phyloP scores from a whole-genome alignment of 495 filamentous ascomycete species.

The Oidiodendron maius region DNA sequence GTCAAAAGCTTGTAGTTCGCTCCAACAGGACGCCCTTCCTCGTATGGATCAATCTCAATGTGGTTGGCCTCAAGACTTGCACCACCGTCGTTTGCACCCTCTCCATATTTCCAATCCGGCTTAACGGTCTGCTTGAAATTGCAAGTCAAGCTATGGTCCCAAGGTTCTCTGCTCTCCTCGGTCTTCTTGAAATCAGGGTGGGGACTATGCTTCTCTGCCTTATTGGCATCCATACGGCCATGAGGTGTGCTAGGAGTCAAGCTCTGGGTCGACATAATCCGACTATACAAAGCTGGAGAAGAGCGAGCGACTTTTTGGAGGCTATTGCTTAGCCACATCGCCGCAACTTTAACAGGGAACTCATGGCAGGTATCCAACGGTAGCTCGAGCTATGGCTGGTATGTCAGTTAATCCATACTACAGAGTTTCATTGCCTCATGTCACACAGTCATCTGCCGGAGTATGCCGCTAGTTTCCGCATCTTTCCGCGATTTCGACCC shows the following conservation, averaged over 20 bases:
- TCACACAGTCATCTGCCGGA: no score
- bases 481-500: no score
- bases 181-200: constrained; percentile 73
- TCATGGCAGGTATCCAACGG: no score
- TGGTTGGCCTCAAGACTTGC: constrained; percentile 53
- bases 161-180: constrained; percentile 69
- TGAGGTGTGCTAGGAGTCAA: constrained; percentile 1
- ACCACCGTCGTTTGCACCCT: constrained; percentile 54
- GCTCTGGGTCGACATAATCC: background rate
- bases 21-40: constrained; percentile 54
- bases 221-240: constrained; percentile 28
- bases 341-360: no score
- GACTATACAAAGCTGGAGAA: background rate
- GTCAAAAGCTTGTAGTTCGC: constrained; percentile 94
- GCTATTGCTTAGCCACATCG: no score
- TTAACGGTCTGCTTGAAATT: constrained; percentile 63
- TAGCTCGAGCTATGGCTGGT: no score
- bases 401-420: no score
- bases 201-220: constrained; percentile 51
- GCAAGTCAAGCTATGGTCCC: constrained; percentile 45
- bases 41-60: constrained; percentile 78
- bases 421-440: no score
- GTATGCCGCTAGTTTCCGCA: no score
- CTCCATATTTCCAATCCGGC: constrained; percentile 73
- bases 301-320: background rate